A percentile compares a stretch with the other conserved stretches of the same genome.
Conservation (phyloP, 495 filamentous ascomycete genomes). For the Massariosphaeria phaeospora region DNA sequence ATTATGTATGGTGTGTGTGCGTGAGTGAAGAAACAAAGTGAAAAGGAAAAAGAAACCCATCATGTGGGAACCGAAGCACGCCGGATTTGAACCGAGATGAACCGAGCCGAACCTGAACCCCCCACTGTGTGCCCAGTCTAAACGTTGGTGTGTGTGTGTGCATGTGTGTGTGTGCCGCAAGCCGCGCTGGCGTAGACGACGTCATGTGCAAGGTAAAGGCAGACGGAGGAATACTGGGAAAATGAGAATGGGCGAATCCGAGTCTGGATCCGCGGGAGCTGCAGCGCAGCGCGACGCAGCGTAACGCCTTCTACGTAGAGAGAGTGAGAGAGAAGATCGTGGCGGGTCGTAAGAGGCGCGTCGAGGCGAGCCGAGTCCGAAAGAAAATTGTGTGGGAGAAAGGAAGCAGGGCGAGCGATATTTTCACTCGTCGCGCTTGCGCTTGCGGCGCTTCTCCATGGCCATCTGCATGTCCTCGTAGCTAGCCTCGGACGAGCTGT, state of each 20-base stretch:
- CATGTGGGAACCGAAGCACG: too few species aligned
- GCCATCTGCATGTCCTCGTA: background rate
- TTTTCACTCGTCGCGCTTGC: conserved; percentile 33
- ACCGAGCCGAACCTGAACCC: too few species aligned
- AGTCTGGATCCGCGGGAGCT: too few species aligned
- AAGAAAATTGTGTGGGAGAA: background rate
- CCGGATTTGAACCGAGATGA: too few species aligned
- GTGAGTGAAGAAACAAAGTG: too few species aligned
- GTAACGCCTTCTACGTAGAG: conserved; percentile 25
- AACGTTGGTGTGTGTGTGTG: too few species aligned
- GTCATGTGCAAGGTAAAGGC: conserved; percentile 31
- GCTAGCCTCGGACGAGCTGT: conserved; percentile 25
- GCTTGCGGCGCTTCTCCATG: conserved; percentile 34
- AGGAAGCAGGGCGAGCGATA: background rate
- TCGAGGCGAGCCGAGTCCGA: background rate
- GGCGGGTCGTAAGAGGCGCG: conserved; percentile 23
- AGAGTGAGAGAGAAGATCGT: conserved; percentile 24
- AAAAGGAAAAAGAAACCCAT: too few species aligned
- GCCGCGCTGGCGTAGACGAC: conserved; percentile 32
- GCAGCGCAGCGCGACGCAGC: too few species aligned
- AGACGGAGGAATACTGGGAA: conserved; percentile 28
- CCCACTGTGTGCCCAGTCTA: too few species aligned
- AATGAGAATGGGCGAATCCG: too few species aligned
- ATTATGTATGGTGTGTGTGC: too few species aligned
- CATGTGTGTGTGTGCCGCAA: too few species aligned